Base-by-base conservation (phyloP, 345 rosid species). In the Lumnitzera littorea region DNA sequence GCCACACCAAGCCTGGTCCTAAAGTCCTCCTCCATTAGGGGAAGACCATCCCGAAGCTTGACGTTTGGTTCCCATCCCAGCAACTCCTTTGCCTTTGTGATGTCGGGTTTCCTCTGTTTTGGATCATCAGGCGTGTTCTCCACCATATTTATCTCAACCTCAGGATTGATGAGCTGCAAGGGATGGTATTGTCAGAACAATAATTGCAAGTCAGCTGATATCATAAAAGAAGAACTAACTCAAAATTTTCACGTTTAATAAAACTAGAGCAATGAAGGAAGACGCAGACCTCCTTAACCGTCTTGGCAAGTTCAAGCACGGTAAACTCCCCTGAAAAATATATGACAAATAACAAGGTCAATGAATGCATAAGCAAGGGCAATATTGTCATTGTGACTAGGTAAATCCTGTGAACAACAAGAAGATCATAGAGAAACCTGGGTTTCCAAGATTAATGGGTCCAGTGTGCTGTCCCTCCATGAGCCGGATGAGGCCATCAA, bases 71-170 rank as follows among this genome's bases (percentile, higher is more conserved):
- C 98, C 98, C 98, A 91, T 50, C 95, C 92, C 54, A 91, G 76
- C 71, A 87, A 57, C 67, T 83, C 91, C 80, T 80, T 89, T 0
- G 98, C 95, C 68, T 89, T 86, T 13, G 89, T 62, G 67, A 89
- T 89, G 80, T 89, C 95, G 0, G 95, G 98, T 67, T 91, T 89
- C 75, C 98, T 86, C 76, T 91, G 96, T 53, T 79, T 75, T 9
- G 96, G 98, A 74, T 91, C 95, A 27, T 91, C 98, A 0, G 95
- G 96, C 51, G 98, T 91, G 80, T 89, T 89, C 78, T 91, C 96
- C 43, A 89, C 98, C 76, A 70, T 85, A 55, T 81, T 82, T 65
- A 87, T 92, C 83, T 87, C 89, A 67, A 85, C 86, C 51, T 75
- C 72, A 2, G 94, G 91, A 69, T 74, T 89, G 16, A 91, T 87